Evolutionary conservation across 495 filamentous ascomycete species (phyloP).

Genomic region (Penicillium crystallinum): DNA sequence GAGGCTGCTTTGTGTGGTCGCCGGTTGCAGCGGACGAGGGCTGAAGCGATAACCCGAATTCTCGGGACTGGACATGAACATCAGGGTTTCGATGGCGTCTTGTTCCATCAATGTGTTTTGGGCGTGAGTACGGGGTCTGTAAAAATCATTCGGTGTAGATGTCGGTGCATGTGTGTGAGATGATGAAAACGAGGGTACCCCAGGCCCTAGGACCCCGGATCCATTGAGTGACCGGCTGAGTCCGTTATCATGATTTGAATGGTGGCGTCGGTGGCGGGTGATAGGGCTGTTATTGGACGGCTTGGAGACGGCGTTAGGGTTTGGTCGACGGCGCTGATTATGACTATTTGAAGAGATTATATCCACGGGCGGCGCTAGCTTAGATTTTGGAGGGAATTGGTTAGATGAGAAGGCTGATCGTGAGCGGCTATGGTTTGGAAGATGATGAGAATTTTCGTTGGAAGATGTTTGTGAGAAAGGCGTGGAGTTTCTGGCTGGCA

Average conservation of each 20-base stretch:
- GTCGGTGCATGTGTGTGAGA: constrained; percentile 16
- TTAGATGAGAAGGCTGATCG: constrained; percentile 19
- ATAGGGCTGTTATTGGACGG: constrained; percentile 19
- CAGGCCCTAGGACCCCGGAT: constrained; percentile 24
- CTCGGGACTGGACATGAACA: constrained; percentile 83
- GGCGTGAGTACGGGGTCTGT: constrained; percentile 49
- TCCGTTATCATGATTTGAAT: constrained; percentile 32
- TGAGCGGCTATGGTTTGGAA: constrained; percentile 15
- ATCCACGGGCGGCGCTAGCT: constrained; percentile 56
- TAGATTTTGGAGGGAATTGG: constrained; percentile 22
- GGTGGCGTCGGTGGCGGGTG: constrained; percentile 31
- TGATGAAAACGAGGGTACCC: constrained; percentile 32
- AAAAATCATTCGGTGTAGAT: constrained; percentile 22
- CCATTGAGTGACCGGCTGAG: constrained; percentile 14
- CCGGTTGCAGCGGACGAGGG: constrained; percentile 24
- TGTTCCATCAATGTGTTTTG: constrained; percentile 70
- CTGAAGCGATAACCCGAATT: constrained; percentile 55
- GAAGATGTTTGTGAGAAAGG: constrained; percentile 8
- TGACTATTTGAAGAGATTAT: constrained; percentile 36
- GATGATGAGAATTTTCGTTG: constrained; percentile 4
- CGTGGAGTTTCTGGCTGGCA: constrained; percentile 6
- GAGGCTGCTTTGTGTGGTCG: constrained; percentile 24
- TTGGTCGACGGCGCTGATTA: constrained; percentile 33
- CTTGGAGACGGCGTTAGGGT: constrained; percentile 31
- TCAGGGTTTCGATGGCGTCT: constrained; percentile 79